phyloP scores from a whole-genome alignment of 352 stramenopile genomes.

The Phytophthora uliginosa region DNA sequence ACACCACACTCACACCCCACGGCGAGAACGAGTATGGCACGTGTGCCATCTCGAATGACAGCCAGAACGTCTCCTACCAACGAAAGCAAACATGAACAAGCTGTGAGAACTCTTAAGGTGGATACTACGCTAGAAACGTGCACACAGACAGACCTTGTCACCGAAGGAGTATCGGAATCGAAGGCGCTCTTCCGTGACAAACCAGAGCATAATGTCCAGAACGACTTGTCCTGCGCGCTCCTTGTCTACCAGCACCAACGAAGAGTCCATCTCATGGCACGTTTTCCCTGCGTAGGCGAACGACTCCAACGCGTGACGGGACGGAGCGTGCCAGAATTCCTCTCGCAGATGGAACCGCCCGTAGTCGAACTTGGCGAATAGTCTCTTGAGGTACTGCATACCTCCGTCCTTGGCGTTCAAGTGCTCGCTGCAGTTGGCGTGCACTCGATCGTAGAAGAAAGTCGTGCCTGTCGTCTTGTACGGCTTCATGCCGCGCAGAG shows the following conservation, averaged over 20 bases:
- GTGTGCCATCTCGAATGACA: slow-evolving; percentile 30
- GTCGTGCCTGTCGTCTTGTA: slow-evolving; percentile 31
- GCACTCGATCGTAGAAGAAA: slow-evolving; percentile 36
- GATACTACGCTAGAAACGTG: background rate
- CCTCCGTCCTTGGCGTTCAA: slow-evolving; percentile 25
- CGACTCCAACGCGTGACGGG: slow-evolving; percentile 13
- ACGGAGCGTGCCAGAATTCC: slow-evolving; percentile 19
- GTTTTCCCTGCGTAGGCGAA: slow-evolving; percentile 32
- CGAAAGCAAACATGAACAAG: background rate
- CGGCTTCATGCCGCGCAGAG: slow-evolving; percentile 14
- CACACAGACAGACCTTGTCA: slow-evolving; percentile 9
- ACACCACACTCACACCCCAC: slow-evolving; percentile 32
- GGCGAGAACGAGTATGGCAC: slow-evolving; percentile 33
- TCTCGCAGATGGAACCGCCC: slow-evolving; percentile 21
- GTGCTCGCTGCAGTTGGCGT: slow-evolving; percentile 30
- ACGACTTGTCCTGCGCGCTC: slow-evolving; percentile 18
- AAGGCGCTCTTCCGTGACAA: slow-evolving; percentile 35
- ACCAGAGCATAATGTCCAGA: slow-evolving; percentile 34
- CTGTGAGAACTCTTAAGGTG: background rate
- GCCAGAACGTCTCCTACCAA: slow-evolving; percentile 30
- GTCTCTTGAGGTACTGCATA: slow-evolving; percentile 25
- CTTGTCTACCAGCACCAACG: slow-evolving; percentile 31
- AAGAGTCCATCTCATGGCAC: slow-evolving; percentile 38
- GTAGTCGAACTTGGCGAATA: slow-evolving; percentile 29
- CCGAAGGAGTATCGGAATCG: slow-evolving; percentile 36